Evolutionary conservation across 441 rosid species (phyloP).

Genomic region (Pelargonium fulgidum): DNA sequence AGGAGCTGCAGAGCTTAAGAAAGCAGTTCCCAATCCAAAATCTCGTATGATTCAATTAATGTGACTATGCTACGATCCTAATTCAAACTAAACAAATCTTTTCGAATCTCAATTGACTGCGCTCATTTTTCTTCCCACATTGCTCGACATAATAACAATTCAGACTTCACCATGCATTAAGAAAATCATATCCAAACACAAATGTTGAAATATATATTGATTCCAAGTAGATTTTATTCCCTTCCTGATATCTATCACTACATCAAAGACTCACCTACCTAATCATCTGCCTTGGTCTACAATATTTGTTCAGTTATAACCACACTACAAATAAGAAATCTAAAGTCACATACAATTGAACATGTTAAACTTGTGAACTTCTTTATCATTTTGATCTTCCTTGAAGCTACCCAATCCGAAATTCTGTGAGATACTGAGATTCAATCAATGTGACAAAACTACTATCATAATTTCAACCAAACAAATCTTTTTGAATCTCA

Average conservation of each 20-base stretch:
- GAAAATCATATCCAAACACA: background rate
- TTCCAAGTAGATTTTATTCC: background rate
- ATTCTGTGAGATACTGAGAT: background rate
- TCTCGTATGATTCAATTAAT: background rate
- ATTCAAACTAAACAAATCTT: background rate
- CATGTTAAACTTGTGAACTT: background rate
- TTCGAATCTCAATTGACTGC: background rate
- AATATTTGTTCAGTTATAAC: background rate
- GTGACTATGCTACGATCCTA: background rate
- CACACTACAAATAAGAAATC: background rate
- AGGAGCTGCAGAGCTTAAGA: background rate
- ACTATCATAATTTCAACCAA: background rate
- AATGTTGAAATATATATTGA: background rate
- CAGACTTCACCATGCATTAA: background rate
- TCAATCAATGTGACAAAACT: background rate
- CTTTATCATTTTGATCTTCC: too few species aligned
- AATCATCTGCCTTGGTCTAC: background rate
- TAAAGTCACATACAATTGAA: background rate
- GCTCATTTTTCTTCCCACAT: background rate
- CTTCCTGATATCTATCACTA: background rate
- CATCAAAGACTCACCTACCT: background rate
- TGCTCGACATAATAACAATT: background rate
- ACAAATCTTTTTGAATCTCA: slow-evolving; percentile 1
- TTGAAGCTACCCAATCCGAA: background rate
- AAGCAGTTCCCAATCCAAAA: background rate